These are phyloP conservation scores for Crepidotus variabilis DNA, from an alignment of 768 basidiomycete species.

Conservation along the genomic window DNA sequence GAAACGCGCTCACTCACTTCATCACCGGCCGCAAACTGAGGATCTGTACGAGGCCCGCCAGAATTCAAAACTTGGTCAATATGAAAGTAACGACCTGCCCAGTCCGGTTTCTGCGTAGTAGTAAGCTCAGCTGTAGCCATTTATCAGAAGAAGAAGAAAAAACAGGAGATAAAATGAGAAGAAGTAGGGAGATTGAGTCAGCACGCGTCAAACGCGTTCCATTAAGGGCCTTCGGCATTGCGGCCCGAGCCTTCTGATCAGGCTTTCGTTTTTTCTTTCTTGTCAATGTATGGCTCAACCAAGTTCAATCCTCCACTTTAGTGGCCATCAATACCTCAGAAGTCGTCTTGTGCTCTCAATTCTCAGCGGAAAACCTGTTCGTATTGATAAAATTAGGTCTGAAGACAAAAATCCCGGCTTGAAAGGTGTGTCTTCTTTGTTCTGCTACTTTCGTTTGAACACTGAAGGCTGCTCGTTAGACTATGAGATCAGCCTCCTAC, in stretches of 20 bases:
- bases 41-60: conserved; percentile 88
- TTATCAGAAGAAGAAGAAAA: conserved; percentile 1
- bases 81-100: conserved; percentile 67
- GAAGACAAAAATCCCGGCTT: conserved; percentile 95
- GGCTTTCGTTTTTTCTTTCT: conserved; percentile 8
- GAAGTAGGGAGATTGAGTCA: not conserved
- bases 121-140: conserved; percentile 17
- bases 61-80: conserved; percentile 84
- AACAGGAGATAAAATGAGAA: not conserved
- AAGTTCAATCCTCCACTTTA: conserved; percentile 51
- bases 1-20: conserved; percentile 44
- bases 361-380: conserved; percentile 79
- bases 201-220: conserved; percentile 11
- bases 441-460: not conserved
- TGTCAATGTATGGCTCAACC: conserved; percentile 37
- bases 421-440: conserved; percentile 49
- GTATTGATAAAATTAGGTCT: conserved; percentile 83
- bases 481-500: conserved; percentile 87
- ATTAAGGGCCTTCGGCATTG: conserved; percentile 3
- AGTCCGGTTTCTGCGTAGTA: conserved; percentile 27
- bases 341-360: conserved; percentile 86
- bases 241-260: conserved; percentile 9
- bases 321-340: conserved; percentile 79
- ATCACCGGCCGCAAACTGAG: conserved; percentile 76
- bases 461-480: conserved; percentile 40